Percentiles rank a stretch among this genome's conserved stretches.
These are phyloP conservation scores for Lentinula sp. DNA, from an alignment of 768 basidiomycete species.

Conservation along the genomic window DNA sequence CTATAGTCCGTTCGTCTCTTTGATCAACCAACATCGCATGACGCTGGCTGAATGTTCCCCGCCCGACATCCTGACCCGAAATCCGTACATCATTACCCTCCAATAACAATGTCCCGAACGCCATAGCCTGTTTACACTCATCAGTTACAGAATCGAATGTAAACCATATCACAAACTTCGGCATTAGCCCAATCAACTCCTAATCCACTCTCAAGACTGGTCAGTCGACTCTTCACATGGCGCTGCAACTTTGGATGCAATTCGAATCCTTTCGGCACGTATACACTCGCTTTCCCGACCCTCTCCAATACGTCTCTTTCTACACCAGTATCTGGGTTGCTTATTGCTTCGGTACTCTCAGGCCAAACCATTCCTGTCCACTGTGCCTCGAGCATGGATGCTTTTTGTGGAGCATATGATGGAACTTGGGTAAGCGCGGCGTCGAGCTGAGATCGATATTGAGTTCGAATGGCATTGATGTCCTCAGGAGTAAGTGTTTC, in stretches of 20 bases:
- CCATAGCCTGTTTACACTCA: conserved; percentile 55
- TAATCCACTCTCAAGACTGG: conserved; percentile 58
- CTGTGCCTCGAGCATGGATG: conserved; percentile 56
- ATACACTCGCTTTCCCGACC: conserved; percentile 67
- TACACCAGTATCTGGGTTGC: conserved; percentile 66
- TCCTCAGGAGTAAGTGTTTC: conserved; percentile 45
- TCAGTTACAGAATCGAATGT: neutral
- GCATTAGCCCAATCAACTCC: conserved; percentile 89
- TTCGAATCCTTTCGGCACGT: conserved; percentile 55
- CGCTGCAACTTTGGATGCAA: conserved; percentile 74
- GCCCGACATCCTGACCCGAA: conserved; percentile 89
- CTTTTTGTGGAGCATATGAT: conserved; percentile 36
- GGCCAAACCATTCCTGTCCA: conserved; percentile 72
- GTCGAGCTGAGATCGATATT: conserved; percentile 62
- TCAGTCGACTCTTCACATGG: conserved; percentile 74
- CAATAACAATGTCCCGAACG: conserved; percentile 80
- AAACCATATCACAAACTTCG: conserved; percentile 43
- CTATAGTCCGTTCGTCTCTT: conserved; percentile 68
- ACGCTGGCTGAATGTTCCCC: conserved; percentile 85
- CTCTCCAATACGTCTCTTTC: conserved; percentile 39
- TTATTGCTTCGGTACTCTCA: conserved; percentile 41
- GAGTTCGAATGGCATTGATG: conserved; percentile 43
- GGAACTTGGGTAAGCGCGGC: conserved; percentile 46
- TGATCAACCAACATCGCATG: conserved; percentile 95
- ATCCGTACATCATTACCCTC: conserved; percentile 83